phyloP scores from a whole-genome alignment of 345 rosid species.

The Turnera subulata region DNA sequence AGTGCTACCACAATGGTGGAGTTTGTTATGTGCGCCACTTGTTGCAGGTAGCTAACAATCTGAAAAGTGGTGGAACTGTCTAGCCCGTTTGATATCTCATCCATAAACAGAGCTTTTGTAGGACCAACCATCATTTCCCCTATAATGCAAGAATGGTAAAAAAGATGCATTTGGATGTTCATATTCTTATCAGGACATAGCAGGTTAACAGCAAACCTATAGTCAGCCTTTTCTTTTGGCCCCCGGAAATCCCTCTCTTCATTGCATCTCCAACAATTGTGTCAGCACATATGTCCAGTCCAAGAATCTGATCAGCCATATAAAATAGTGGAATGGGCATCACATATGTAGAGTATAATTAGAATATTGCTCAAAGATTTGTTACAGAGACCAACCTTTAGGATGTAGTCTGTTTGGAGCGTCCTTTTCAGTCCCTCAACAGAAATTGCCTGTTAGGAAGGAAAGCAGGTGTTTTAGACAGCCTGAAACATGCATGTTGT shows the following conservation, averaged over 20 bases:
- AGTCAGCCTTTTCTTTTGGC: constrained; percentile 11
- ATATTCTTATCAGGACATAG: background rate
- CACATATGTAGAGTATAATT: background rate
- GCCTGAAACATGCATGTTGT: too few relatives aligned
- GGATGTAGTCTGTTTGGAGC: constrained; percentile 10
- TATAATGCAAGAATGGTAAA: background rate
- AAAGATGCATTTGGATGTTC: background rate
- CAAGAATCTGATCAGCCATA: background rate
- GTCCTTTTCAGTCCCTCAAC: background rate
- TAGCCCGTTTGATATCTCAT: constrained; percentile 11
- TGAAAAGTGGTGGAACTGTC: constrained; percentile 14
- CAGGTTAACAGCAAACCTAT: constrained; percentile 1
- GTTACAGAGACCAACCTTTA: background rate
- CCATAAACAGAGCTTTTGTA: constrained; percentile 11
- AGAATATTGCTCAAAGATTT: background rate
- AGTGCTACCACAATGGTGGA: background rate
- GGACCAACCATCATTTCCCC: constrained; percentile 15
- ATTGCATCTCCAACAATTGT: constrained; percentile 1
- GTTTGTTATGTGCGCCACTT: constrained; percentile 7
- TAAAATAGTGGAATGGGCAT: too few relatives aligned
- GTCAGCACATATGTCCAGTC: background rate
- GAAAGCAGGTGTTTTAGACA: background rate
- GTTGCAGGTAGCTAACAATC: constrained; percentile 11
- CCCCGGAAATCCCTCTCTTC: constrained; percentile 13
- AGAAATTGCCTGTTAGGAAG: constrained; percentile 1